Evolutionary conservation across 257 asterid genomes (phyloP).

Genomic region (Gentiana straminea): DNA sequence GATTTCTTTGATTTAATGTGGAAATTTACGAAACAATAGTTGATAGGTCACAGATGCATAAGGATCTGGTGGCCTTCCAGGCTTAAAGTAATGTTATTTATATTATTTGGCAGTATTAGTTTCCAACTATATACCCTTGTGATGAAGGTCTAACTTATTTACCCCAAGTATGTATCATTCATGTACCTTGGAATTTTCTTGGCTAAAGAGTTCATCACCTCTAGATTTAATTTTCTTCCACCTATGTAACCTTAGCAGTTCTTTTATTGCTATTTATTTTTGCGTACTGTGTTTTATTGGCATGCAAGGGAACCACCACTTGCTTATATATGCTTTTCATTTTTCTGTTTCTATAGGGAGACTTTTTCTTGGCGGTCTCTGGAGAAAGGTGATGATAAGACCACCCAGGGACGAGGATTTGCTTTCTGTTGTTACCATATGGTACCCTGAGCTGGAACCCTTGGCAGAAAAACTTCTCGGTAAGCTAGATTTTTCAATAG

Average conservation of each 20-base stretch:
- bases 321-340: not conserved
- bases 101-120: no score
- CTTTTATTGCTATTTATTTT: not conserved
- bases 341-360: slow-evolving; percentile 33
- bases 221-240: not conserved
- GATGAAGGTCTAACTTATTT: no score
- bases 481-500: slow-evolving; percentile 7
- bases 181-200: no score
- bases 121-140: no score
- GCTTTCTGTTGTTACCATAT: slow-evolving; percentile 38
- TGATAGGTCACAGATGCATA: no score
- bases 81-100: no score
- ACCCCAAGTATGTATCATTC: no score
- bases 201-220: no score
- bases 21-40: no score
- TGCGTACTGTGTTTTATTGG: no score
- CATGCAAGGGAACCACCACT: not conserved
- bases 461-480: slow-evolving; percentile 58
- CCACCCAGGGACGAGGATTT: slow-evolving; percentile 50
- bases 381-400: slow-evolving; percentile 73
- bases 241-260: not conserved
- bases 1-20: no score
- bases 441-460: slow-evolving; percentile 64
- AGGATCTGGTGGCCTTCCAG: no score
- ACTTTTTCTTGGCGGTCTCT: slow-evolving; percentile 57